These are phyloP conservation scores for Malassezia caprae DNA, from an alignment of 1,284 basidiomycete genomes.

Conservation along the genomic window DNA sequence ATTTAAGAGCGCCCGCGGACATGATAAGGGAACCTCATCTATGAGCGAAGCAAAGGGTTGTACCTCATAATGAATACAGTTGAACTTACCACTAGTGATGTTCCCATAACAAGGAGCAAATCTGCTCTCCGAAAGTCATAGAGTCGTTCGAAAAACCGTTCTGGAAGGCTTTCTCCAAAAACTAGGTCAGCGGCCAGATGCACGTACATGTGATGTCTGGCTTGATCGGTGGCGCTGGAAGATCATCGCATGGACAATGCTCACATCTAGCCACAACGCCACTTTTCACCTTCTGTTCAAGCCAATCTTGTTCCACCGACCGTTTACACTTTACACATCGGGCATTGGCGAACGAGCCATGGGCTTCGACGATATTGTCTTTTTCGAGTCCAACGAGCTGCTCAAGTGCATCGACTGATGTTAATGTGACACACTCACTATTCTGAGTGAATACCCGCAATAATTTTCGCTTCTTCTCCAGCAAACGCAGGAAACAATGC, in stretches of 20 bases:
- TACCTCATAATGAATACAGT: slow-evolving; percentile 30
- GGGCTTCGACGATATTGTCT: slow-evolving; percentile 76
- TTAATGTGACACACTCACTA: slow-evolving; percentile 7
- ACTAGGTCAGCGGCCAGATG: slow-evolving; percentile 9
- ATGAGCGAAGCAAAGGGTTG: slow-evolving; percentile 55
- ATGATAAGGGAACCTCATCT: slow-evolving; percentile 48
- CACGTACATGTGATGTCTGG: slow-evolving; percentile 44
- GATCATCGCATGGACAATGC: slow-evolving; percentile 5
- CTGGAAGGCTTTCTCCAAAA: slow-evolving; percentile 44
- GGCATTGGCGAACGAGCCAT: slow-evolving; percentile 58
- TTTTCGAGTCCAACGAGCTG: slow-evolving; percentile 67
- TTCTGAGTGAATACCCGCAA: slow-evolving; percentile 68
- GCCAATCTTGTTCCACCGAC: slow-evolving; percentile 28
- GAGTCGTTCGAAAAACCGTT: slow-evolving; percentile 35
- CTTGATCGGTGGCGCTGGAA: slow-evolving; percentile 32
- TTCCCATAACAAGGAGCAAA: slow-evolving; percentile 81
- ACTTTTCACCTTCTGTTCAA: slow-evolving; percentile 23
- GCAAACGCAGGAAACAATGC: slow-evolving; percentile 76
- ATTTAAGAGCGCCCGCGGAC: slow-evolving; percentile 54
- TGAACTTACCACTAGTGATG: slow-evolving; percentile 59
- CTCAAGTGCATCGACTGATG: slow-evolving; percentile 75
- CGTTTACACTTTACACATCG: slow-evolving; percentile 34
- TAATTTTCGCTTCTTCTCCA: slow-evolving; percentile 60
- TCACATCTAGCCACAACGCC: slow-evolving; percentile 38
- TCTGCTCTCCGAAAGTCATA: slow-evolving; percentile 57